A percentile compares a stretch with the other conserved stretches of the same genome.
Evolutionary conservation across 2,329 filamentous ascomycete genomes (phyloP).

Genomic region (Aspergillus pseudoterreus): DNA sequence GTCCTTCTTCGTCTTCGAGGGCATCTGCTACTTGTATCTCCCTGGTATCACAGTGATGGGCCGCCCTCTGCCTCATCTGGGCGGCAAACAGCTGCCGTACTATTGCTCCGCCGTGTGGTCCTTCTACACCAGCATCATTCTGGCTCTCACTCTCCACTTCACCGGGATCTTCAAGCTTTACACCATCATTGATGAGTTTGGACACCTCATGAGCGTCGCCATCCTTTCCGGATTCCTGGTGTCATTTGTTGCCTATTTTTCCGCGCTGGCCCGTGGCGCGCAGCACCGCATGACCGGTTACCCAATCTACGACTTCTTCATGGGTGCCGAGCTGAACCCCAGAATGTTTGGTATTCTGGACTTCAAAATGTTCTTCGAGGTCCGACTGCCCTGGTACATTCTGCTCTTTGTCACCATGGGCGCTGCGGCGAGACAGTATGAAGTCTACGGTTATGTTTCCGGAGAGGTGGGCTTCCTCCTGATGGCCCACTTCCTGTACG

Average conservation of each 20-base stretch:
- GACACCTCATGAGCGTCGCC: slow-evolving; percentile 84
- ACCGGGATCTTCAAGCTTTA: slow-evolving; percentile 84
- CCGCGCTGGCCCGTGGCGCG: slow-evolving; percentile 72
- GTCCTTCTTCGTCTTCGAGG: slow-evolving; percentile 85
- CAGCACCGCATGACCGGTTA: slow-evolving; percentile 89
- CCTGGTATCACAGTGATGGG: slow-evolving; percentile 86
- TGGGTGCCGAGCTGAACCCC: slow-evolving; percentile 83
- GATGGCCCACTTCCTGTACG: slow-evolving; percentile 88
- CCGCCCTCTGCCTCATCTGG: slow-evolving; percentile 78
- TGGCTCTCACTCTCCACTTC: slow-evolving; percentile 71
- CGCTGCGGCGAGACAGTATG: slow-evolving; percentile 76
- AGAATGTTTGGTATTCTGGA: slow-evolving; percentile 79
- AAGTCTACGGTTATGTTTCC: slow-evolving; percentile 79
- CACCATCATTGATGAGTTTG: slow-evolving; percentile 92
- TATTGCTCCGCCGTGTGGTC: slow-evolving; percentile 89
- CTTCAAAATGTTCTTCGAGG: slow-evolving; percentile 95
- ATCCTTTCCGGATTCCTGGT: slow-evolving; percentile 87
- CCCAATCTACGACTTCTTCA: slow-evolving; percentile 83
- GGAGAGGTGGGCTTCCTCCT: slow-evolving; percentile 80
- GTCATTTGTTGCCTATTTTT: slow-evolving; percentile 79
- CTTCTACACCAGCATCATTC: slow-evolving; percentile 78
- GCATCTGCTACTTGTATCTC: slow-evolving; percentile 74
- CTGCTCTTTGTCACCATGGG: slow-evolving; percentile 74
- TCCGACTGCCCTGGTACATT: slow-evolving; percentile 89
- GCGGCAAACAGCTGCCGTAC: slow-evolving; percentile 83